These are phyloP conservation scores for Lipomyces yamanashiensis DNA, from an alignment of 805 yeast genomes.

Conservation along the genomic window DNA sequence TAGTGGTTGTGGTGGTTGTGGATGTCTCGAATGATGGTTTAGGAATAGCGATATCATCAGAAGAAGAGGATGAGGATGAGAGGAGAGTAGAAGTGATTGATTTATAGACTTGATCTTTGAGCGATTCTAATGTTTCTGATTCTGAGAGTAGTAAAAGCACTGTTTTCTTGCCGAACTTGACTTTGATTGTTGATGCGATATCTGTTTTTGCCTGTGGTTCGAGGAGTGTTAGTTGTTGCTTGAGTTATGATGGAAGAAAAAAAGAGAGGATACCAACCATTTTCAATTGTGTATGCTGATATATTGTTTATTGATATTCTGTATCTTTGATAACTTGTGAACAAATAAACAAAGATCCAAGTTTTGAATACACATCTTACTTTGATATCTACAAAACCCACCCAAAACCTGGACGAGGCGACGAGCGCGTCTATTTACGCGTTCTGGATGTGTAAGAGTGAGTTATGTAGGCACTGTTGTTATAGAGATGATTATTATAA, in stretches of 20 bases:
- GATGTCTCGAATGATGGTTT: slow-evolving; percentile 32
- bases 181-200: slow-evolving; percentile 21
- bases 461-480: too few relatives aligned
- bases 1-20: not conserved
- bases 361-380: too few relatives aligned
- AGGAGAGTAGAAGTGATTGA: slow-evolving; percentile 20
- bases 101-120: slow-evolving; percentile 12
- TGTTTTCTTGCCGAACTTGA: slow-evolving; percentile 26
- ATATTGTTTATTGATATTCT: too few relatives aligned
- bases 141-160: slow-evolving; percentile 19
- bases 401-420: too few relatives aligned
- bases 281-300: too few relatives aligned
- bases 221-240: not conserved
- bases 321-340: too few relatives aligned
- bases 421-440: too few relatives aligned
- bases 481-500: too few relatives aligned
- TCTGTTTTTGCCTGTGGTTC: not conserved
- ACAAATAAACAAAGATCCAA: too few relatives aligned
- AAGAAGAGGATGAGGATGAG: not conserved
- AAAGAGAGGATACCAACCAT: not conserved
- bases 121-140: slow-evolving; percentile 7
- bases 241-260: not conserved
- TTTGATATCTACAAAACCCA: too few relatives aligned
- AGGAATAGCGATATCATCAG: slow-evolving; percentile 22
- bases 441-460: too few relatives aligned